phyloP scores from a whole-genome alignment of 495 filamentous ascomycete genomes.

The Aspergillus cristatus region DNA sequence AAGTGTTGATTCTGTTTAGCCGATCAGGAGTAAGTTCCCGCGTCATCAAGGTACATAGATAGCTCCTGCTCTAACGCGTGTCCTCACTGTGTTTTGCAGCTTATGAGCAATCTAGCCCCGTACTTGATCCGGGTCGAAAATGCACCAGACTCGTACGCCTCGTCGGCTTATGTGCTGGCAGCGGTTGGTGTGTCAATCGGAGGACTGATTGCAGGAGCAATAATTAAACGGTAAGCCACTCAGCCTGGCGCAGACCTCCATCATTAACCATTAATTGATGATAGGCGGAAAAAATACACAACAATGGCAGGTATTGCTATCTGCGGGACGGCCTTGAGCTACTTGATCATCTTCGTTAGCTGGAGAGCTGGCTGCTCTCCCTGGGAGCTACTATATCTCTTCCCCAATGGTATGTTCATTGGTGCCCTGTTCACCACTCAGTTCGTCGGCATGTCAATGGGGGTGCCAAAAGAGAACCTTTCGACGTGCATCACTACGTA shows the following conservation, averaged over 20 bases:
- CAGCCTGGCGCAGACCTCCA: too few relatives aligned
- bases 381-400: conserved; percentile 12
- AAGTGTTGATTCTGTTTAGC: conserved; percentile 8
- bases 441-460: conserved; percentile 22
- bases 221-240: conserved; percentile 20
- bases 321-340: too few relatives aligned
- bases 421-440: conserved; percentile 21
- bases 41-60: too few relatives aligned
- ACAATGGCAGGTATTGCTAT: too few relatives aligned
- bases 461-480: conserved; percentile 13
- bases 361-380: conserved; percentile 18
- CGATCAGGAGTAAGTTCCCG: conserved; percentile 12
- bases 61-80: too few relatives aligned
- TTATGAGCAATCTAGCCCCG: conserved; percentile 10
- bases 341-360: conserved; percentile 14
- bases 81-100: conserved; percentile 3
- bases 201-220: conserved; percentile 11
- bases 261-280: too few relatives aligned
- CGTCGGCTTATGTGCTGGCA: conserved; percentile 1
- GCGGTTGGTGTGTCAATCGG: conserved; percentile 14
- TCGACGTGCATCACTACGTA: conserved; percentile 21
- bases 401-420: conserved; percentile 14
- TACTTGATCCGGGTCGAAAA: conserved; percentile 19
- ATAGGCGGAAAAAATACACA: too few relatives aligned
- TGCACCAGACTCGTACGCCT: conserved; percentile 11